phyloP scores from a whole-genome alignment of 2,329 filamentous ascomycete species.

The Ceratocystis harringtonii region DNA sequence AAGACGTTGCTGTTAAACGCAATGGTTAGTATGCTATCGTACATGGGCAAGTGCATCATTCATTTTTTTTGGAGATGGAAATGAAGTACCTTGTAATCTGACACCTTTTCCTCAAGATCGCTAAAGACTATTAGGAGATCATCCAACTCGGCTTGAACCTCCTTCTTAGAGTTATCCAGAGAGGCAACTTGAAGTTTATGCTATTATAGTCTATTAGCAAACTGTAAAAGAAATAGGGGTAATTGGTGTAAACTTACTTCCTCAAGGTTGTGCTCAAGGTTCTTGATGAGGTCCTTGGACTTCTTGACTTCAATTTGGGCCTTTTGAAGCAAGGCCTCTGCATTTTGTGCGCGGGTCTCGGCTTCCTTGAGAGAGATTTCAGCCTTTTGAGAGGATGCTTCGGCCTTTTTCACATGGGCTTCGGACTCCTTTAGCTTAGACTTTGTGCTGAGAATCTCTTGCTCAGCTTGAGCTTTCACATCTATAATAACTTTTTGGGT shows the following conservation, averaged over 20 bases:
- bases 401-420: constrained; percentile 4
- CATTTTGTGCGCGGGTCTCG: constrained; percentile 3
- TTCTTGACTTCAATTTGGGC: not conserved
- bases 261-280: constrained; percentile 23
- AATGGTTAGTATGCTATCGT: constrained; percentile 5
- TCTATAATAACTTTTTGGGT: constrained; percentile 21
- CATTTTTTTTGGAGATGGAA: constrained; percentile 18
- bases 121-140: constrained; percentile 69
- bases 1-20: constrained; percentile 36
- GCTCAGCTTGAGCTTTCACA: not conserved
- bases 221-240: not conserved
- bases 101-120: constrained; percentile 63
- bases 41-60: not conserved
- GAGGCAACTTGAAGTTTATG: constrained; percentile 20
- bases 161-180: constrained; percentile 40
- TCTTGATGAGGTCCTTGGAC: constrained; percentile 21
- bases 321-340: not conserved
- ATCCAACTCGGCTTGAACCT: constrained; percentile 61
- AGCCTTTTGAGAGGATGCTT: constrained; percentile 7
- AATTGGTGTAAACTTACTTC: constrained; percentile 13
- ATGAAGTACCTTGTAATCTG: constrained; percentile 53
- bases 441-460: not conserved
- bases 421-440: not conserved
- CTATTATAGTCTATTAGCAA: constrained; percentile 9
- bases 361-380: not conserved